Evolutionary conservation across 768 basidiomycete genomes (phyloP).

Genomic region (Boletus speciosus): DNA sequence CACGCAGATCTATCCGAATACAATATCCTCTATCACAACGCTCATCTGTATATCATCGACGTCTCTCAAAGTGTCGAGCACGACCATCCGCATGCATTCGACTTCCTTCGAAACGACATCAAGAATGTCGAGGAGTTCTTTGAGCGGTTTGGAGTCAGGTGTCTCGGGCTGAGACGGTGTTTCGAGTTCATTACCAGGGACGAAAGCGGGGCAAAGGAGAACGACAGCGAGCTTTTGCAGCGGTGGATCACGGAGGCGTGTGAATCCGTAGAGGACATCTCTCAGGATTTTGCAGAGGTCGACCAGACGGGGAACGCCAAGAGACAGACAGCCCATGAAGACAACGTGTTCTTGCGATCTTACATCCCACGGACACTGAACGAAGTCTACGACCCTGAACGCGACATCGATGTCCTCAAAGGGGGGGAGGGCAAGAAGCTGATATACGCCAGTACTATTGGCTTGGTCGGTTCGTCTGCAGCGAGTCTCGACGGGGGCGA

Average conservation of each 20-base stretch:
- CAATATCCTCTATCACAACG: constrained; percentile 86
- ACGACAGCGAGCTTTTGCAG: constrained; percentile 32
- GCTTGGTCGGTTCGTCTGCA: constrained; percentile 51
- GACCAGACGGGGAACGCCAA: constrained; percentile 13
- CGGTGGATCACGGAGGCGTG: constrained; percentile 46
- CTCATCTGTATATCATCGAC: constrained; percentile 90
- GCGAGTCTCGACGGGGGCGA: constrained; percentile 14
- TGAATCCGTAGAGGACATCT: constrained; percentile 15
- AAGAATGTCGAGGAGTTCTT: constrained; percentile 95
- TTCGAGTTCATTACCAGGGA: constrained; percentile 88
- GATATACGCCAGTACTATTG: constrained; percentile 87
- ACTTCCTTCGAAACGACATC: constrained; percentile 91
- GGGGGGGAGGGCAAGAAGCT: constrained; percentile 68
- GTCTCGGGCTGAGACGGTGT: constrained; percentile 73
- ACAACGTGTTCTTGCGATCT: constrained; percentile 82
- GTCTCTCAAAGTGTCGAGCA: constrained; percentile 99
- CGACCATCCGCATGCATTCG: constrained; percentile 94
- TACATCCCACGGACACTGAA: constrained; percentile 92
- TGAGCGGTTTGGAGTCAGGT: constrained; percentile 63
- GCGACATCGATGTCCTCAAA: constrained; percentile 75
- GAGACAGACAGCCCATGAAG: constrained; percentile 56
- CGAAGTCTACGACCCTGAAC: constrained; percentile 92
- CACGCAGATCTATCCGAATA: constrained; percentile 99
- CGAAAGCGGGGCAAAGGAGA: constrained; percentile 28
- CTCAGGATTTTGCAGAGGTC: constrained; percentile 10